phyloP scores from a whole-genome alignment of 345 rosid genomes.

The Eucalyptus globulus region DNA sequence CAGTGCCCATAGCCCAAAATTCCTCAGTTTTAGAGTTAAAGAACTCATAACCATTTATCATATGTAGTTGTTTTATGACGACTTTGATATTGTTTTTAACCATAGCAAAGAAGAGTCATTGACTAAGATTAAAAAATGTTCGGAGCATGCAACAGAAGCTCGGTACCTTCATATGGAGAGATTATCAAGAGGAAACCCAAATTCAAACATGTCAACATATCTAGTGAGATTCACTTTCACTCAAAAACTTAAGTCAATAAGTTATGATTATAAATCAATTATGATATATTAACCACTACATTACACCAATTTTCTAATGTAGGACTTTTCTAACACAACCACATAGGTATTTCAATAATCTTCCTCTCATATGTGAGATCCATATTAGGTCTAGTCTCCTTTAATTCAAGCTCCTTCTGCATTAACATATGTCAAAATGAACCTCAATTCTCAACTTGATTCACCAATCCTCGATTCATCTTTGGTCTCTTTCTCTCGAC shows the following conservation, averaged over 20 bases:
- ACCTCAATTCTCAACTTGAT: neutral
- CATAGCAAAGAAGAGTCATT: neutral
- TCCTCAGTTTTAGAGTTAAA: neutral
- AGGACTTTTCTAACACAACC: neutral
- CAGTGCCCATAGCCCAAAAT: no score
- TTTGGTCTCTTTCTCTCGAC: neutral
- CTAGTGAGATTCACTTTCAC: neutral
- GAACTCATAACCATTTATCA: neutral
- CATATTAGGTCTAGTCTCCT: neutral
- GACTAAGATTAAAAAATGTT: neutral
- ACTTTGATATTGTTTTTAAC: neutral
- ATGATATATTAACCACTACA: neutral
- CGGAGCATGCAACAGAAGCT: fast-evolving
- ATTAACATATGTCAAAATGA: neutral
- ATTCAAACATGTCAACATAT: neutral
- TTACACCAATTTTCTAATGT: neutral
- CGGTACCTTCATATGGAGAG: neutral
- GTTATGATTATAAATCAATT: no score
- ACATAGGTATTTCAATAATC: neutral
- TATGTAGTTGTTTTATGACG: neutral
- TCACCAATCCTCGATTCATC: neutral
- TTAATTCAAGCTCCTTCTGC: neutral
- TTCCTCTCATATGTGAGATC: neutral
- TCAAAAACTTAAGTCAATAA: no score
- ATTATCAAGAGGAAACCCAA: neutral